Evolutionary conservation across 2,329 filamentous ascomycete species (phyloP), one percentile per base, ranked within the genome.

Genomic region (Pyricularia pennisetigena): DNA sequence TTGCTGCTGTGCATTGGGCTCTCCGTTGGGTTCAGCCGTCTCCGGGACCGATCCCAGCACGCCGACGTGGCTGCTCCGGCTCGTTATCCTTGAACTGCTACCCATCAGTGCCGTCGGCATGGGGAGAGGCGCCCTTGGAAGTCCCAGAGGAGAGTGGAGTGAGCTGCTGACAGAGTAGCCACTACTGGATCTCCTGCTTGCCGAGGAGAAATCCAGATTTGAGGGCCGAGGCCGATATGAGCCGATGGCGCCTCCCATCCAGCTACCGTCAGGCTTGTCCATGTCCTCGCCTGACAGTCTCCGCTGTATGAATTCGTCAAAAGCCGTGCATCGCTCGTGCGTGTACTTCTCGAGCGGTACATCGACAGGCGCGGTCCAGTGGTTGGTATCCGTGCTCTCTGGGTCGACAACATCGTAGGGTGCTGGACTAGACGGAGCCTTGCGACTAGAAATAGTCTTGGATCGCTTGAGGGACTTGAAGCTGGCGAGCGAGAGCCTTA

Each of bases 291-390:
- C 62, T 26, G 68, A 65, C 57, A 70, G 32, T 16, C 62, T 68
- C 61, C 69, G 69, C 67, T 68, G 20, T 68, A 73, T 64, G 70
- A 74, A 75, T 29, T 71, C 68, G 59, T 74, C 73, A 68, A 75
- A 76, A 49, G 73, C 70, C 4, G 74, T 74, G 69, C 74, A 72
- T 63, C 73, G 72, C 69, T 74, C 70, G 69, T 74, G 73, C 72
- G 71, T 73, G 70, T 76, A 74, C 30, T 68, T 49, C 41, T 65
- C 41, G 29, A 23, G 59, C n/a, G 59, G 59, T 28, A 23, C 4
- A 41, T 10, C 28, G 35, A 1, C 49, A 10, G 29, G 24, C 8
- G 23, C 49, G 1, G 54, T 23, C 54, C 49, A 24, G 16, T n/a
- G n/a, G 24, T 29, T 26, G 24, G 63, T 64, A 67, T 69, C 68